These are phyloP conservation scores for Friedmanniomyces endolithicus DNA, from an alignment of 495 filamentous ascomycete genomes.

Conservation along the genomic window DNA sequence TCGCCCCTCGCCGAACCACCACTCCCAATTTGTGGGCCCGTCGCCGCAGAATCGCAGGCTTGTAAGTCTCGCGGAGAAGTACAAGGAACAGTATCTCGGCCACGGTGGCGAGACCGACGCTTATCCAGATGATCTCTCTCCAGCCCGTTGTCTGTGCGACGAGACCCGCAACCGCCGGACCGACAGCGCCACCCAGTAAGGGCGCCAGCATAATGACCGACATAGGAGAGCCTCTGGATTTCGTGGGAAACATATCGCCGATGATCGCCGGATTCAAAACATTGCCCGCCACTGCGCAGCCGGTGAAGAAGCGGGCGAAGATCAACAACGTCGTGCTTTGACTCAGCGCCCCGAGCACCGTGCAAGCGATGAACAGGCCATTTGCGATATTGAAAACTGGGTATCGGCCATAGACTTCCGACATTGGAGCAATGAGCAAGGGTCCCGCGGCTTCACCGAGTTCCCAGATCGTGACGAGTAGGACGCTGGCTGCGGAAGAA, in stretches of 20 bases:
- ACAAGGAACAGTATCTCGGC: slow-evolving; percentile 20
- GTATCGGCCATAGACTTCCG: slow-evolving; percentile 44
- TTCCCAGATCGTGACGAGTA: slow-evolving; percentile 46
- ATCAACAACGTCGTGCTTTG: slow-evolving; percentile 35
- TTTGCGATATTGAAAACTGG: slow-evolving; percentile 43
- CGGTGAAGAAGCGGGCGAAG: slow-evolving; percentile 37
- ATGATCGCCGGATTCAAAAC: slow-evolving; percentile 48
- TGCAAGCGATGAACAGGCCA: slow-evolving; percentile 37
- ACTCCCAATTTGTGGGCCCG: background rate
- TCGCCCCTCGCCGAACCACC: background rate
- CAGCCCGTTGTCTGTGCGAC: slow-evolving; percentile 15
- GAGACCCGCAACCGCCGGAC: slow-evolving; percentile 19
- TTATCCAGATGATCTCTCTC: slow-evolving; percentile 18
- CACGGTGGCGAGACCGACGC: slow-evolving; percentile 15
- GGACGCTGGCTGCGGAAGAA: slow-evolving; percentile 32
- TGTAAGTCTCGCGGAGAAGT: slow-evolving; percentile 24
- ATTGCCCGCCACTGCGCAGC: slow-evolving; percentile 40
- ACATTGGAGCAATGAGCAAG: slow-evolving; percentile 46
- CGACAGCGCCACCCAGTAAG: slow-evolving; percentile 40
- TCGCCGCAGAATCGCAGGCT: slow-evolving; percentile 11
- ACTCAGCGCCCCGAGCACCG: slow-evolving; percentile 35
- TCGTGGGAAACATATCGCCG: slow-evolving; percentile 42
- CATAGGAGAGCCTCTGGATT: slow-evolving; percentile 42
- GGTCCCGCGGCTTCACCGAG: slow-evolving; percentile 41
- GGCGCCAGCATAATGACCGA: slow-evolving; percentile 45